Base-by-base conservation (phyloP, 1,139 yeast genomes). In the Saccharomyces hybrid region DNA sequence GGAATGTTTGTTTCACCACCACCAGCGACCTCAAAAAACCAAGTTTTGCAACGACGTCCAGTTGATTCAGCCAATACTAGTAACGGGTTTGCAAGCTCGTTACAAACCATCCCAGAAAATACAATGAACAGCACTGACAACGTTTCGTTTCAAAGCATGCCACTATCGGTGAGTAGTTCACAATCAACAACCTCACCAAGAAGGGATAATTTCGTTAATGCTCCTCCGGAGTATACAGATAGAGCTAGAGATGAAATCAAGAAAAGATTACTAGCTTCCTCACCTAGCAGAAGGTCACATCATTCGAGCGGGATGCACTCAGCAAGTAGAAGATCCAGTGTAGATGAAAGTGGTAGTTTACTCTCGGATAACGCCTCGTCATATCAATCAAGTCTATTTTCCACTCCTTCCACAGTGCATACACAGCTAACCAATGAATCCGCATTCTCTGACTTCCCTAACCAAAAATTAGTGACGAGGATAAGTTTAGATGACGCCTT, bases 201-300 rank as follows among this genome's bases (percentile, higher is more conserved):
- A 38, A 38, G 44, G 11, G 44, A 16, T 1, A 38, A 65, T 53
- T 69, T 70, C 49, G 69, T 70, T 28, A 68, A 66, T 55, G 72
- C 76, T 11, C 76, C 76, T 26, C 64, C 67, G 49, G 75, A 73
- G 58, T 74, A 71, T 56, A 70, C 75, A 9, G 68, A 69, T 47
- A 66, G 75, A 51, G 76, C 77, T 13, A 67, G 76, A 56, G 71
- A 69, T 53, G 76, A 73, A 56, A 70, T 74, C 49, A 67, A 66
- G 29, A 67, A 65, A 52, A 65, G 72, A 53, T 62, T 73, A 50
- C 61, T 70, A 26, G 56, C 52, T 23, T 47, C 19, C 28, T 25
- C 42, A 13, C 27, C 47, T 6, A n/a, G 27, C 7, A 25, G 16
- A 8, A 26, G 23, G 46, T 46, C 46, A n/a, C 38, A 48, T 19